These are phyloP conservation scores for Hanseniaspora occidentalis DNA, from an alignment of 805 yeast species.

Conservation along the genomic window DNA sequence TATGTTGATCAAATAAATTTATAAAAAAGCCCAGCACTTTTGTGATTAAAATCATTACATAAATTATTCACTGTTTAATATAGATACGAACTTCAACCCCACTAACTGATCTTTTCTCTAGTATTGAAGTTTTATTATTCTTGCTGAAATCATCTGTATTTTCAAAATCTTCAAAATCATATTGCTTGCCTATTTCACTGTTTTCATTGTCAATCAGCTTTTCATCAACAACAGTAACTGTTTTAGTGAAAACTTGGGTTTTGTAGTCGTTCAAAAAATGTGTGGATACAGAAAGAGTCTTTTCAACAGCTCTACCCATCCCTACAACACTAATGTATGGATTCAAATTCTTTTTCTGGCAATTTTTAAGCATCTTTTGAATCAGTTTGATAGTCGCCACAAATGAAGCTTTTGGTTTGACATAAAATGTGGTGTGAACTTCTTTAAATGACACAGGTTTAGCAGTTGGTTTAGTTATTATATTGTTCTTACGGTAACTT, in stretches of 20 bases:
- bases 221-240: slow-evolving; percentile 65
- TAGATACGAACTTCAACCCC: slow-evolving; percentile 32
- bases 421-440: slow-evolving; percentile 38
- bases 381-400: slow-evolving; percentile 61
- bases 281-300: slow-evolving; percentile 47
- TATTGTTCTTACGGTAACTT: slow-evolving; percentile 2
- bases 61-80: slow-evolving; percentile 6
- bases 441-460: slow-evolving; percentile 27
- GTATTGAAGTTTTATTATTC: slow-evolving; percentile 18
- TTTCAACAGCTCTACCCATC: slow-evolving; percentile 63
- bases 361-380: slow-evolving; percentile 35
- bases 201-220: slow-evolving; percentile 23
- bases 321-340: slow-evolving; percentile 50
- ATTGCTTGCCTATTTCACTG: slow-evolving; percentile 17
- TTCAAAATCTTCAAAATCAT: slow-evolving; percentile 15
- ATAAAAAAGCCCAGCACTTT: too few relatives aligned
- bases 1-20: too few relatives aligned
- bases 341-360: slow-evolving; percentile 31
- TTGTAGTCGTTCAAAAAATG: slow-evolving; percentile 40
- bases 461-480: slow-evolving; percentile 16
- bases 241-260: slow-evolving; percentile 52
- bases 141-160: too few relatives aligned
- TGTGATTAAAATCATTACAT: not conserved
- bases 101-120: slow-evolving; percentile 28
- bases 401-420: slow-evolving; percentile 59